These are phyloP conservation scores for Themeda triandra DNA, from an alignment of 176 grass and related monocot species.

Conservation along the genomic window DNA sequence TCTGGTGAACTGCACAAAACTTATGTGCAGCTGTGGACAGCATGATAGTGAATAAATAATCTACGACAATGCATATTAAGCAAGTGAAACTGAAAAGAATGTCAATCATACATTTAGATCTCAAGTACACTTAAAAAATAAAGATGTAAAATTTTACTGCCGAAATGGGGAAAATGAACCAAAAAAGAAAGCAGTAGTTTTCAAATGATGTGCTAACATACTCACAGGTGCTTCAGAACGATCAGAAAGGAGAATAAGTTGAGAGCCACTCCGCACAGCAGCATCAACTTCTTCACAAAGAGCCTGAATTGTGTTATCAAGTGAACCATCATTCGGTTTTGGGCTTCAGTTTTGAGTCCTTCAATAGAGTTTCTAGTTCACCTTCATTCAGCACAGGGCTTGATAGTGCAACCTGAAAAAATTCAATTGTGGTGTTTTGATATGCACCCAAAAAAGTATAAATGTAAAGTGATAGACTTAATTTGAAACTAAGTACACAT, in stretches of 20 bases:
- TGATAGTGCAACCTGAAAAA: slow-evolving; percentile 79
- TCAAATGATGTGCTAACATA: slow-evolving; percentile 18
- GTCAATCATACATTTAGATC: not conserved
- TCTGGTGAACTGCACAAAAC: not conserved
- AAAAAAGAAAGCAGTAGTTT: not conserved
- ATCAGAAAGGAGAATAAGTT: slow-evolving; percentile 97
- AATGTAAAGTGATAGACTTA: slow-evolving; percentile 2
- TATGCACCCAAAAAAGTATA: slow-evolving; percentile 12
- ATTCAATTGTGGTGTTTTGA: slow-evolving; percentile 30
- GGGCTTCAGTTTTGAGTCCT: slow-evolving; percentile 73
- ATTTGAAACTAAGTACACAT: slow-evolving; percentile 32
- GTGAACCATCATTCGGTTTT: slow-evolving; percentile 87
- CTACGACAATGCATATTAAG: not conserved
- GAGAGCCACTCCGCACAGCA: slow-evolving; percentile 88
- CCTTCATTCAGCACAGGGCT: slow-evolving; percentile 96
- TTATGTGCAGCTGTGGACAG: not conserved
- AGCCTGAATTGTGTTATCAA: slow-evolving; percentile 61
- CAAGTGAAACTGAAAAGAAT: not conserved
- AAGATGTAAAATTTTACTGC: slow-evolving; percentile 1
- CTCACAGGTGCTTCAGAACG: slow-evolving; percentile 84
- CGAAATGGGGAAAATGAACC: slow-evolving; percentile 13
- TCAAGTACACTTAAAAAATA: not conserved
- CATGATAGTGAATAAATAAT: not conserved
- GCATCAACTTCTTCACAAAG: slow-evolving; percentile 94
- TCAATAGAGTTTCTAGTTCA: slow-evolving; percentile 84